Evolutionary conservation across 495 filamentous ascomycete species (phyloP).

Genomic region (Immersiella caudata): DNA sequence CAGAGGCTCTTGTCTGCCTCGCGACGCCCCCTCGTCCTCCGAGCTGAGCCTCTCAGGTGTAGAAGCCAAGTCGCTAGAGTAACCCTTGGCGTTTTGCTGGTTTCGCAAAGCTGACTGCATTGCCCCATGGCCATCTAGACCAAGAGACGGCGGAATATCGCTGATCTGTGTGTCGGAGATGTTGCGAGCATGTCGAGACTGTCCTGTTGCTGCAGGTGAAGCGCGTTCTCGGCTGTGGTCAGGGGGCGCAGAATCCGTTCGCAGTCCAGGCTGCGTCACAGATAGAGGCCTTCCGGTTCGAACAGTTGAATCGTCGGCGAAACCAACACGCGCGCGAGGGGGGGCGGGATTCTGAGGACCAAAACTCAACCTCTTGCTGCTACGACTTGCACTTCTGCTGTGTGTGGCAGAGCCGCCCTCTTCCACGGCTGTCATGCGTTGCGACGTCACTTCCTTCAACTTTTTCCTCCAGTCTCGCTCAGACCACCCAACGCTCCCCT

Average conservation of each 20-base stretch:
- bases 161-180: conserved; percentile 41
- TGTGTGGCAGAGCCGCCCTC: conserved; percentile 49
- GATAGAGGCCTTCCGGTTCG: conserved; percentile 59
- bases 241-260: conserved; percentile 52
- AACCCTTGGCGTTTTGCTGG: conserved; percentile 36
- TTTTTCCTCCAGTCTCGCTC: conserved; percentile 89
- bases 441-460: conserved; percentile 87
- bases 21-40: conserved; percentile 51
- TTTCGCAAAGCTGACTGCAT: conserved; percentile 28
- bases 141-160: conserved; percentile 15
- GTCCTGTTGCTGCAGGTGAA: conserved; percentile 52
- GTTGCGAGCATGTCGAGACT: conserved; percentile 42
- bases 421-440: conserved; percentile 64
- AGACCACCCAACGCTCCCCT: conserved; percentile 76
- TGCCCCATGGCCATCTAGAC: conserved; percentile 26
- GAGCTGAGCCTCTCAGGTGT: conserved; percentile 62
- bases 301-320: conserved; percentile 65
- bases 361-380: conserved; percentile 69
- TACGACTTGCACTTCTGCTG: conserved; percentile 62
- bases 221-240: conserved; percentile 38
- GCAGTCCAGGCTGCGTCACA: conserved; percentile 44
- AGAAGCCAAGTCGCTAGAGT: conserved; percentile 44
- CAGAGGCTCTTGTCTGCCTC: conserved; percentile 43
- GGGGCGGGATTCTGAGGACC: conserved; percentile 42
- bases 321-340: conserved; percentile 56